Conservation (phyloP, 257 asterid species). For the Nicotiana otophora region DNA sequence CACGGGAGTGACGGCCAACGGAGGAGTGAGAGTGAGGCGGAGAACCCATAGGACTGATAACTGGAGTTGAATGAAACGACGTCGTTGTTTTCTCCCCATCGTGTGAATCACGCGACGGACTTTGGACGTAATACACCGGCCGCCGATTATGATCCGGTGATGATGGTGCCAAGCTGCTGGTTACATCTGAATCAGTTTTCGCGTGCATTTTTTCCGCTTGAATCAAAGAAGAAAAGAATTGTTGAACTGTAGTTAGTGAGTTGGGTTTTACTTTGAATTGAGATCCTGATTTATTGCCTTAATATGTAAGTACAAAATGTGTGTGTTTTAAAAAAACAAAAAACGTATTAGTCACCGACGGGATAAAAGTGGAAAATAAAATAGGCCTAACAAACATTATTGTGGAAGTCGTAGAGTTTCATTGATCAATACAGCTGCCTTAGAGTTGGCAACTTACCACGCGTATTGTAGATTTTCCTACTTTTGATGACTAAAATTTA, state of each 20-base stretch:
- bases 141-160: constrained; percentile 79
- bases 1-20: constrained; percentile 77
- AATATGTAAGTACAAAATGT: neutral
- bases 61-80: constrained; percentile 80
- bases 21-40: constrained; percentile 85
- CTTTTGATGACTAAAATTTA: neutral
- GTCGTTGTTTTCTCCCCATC: constrained; percentile 83
- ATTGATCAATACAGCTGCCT: constrained; percentile 8
- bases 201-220: constrained; percentile 47
- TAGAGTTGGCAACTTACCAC: constrained; percentile 20
- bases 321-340: neutral
- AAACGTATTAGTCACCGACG: neutral
- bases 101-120: constrained; percentile 89
- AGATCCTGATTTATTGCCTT: neutral
- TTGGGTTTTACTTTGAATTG: neutral
- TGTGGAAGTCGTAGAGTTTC: neutral
- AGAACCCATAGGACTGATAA: constrained; percentile 63
- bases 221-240: neutral
- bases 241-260: neutral
- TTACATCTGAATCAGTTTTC: constrained; percentile 69
- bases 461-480: neutral
- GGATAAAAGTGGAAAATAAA: neutral
- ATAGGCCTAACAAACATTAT: neutral
- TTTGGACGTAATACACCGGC: constrained; percentile 74
- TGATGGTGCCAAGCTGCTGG: constrained; percentile 83